Base-by-base conservation (phyloP, 345 rosid genomes). In the Populus davidiana region DNA sequence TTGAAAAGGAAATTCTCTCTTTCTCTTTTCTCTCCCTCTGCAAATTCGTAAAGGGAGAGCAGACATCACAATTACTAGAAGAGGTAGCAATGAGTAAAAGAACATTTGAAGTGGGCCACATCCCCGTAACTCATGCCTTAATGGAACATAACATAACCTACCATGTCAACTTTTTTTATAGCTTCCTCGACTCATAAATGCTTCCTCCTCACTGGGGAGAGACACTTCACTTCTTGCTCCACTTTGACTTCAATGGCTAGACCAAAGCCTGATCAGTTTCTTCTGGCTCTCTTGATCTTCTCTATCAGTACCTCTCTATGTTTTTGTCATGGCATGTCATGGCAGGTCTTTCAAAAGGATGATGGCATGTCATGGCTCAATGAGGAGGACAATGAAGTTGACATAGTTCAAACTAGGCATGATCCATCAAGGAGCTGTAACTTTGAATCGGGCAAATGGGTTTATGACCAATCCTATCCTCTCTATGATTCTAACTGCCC, bases 401-500 rank as follows among this genome's bases (percentile, higher is more conserved):
- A 80, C 67, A 83, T 85, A 81, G 81, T 79, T n/a, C 90, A 84
- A 70, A 81, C 83, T 38, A 78, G 87, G 70, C 70, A 20, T 29
- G 86, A 86, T 35, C 47, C 80, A 14, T 72, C 63, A 49, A 85
- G 44, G 70, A 78, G 71, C 6, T 95, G 98, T 69, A 98, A 95
- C 72, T 77, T 89, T 29, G 86, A 89, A 3, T 85, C 82, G 4
- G 99, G 99, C 6, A 91, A 90, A 83, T 93, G 99, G 99, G 86
- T 86, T 31, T 85, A 81, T 78, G 99, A 95, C 61, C 67, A 83
- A 2, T 80, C 99, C 2, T 93, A 95, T 74, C 98, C 98, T 43
- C 89, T 95, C 20, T 95, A 95, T 77, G 98, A 90, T 73, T 83
- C 96, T 20, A 81, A 56, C 73, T 95, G 98, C 77, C 99, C 99